These are phyloP conservation scores for Aphanomyces invadans DNA, from an alignment of 352 stramenopile genomes.

Conservation along the genomic window DNA sequence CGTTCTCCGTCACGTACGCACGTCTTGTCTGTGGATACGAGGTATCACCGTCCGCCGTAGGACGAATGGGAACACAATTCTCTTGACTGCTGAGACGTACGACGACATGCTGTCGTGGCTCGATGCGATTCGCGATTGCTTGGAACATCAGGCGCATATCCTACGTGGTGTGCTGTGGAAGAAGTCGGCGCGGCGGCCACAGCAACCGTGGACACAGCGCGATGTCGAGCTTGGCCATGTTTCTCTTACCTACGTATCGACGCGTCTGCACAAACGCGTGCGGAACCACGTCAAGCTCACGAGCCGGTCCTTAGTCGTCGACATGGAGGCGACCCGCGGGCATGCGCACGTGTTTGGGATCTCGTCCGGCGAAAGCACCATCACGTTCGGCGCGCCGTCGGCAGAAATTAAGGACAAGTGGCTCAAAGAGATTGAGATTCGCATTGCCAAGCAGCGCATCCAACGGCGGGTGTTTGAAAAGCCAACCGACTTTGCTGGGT, in stretches of 20 bases:
- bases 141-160: background rate
- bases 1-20: slow-evolving; percentile 45
- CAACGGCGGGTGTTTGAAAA: background rate
- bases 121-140: background rate
- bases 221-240: slow-evolving; percentile 20
- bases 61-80: slow-evolving; percentile 8
- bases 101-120: slow-evolving; percentile 10
- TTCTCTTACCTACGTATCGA: slow-evolving; percentile 4
- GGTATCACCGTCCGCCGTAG: no score
- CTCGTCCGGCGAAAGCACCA: background rate
- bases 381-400: slow-evolving; percentile 1
- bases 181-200: slow-evolving; percentile 2
- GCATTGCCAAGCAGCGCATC: slow-evolving; percentile 12
- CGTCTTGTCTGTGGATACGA: no score
- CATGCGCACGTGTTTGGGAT: slow-evolving; percentile 20
- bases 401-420: slow-evolving; percentile 3
- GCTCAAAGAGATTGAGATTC: slow-evolving; percentile 18
- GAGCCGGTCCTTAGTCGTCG: background rate
- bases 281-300: slow-evolving; percentile 22
- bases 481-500: slow-evolving; percentile 6
- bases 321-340: background rate
- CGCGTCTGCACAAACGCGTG: background rate
- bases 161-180: slow-evolving; percentile 12
- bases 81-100: slow-evolving; percentile 3
- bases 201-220: slow-evolving; percentile 4